Evolutionary conservation across 202 grass and related monocot genomes (phyloP), one percentile per base, ranked within the genome.

Genomic region (Carex arenaria): DNA sequence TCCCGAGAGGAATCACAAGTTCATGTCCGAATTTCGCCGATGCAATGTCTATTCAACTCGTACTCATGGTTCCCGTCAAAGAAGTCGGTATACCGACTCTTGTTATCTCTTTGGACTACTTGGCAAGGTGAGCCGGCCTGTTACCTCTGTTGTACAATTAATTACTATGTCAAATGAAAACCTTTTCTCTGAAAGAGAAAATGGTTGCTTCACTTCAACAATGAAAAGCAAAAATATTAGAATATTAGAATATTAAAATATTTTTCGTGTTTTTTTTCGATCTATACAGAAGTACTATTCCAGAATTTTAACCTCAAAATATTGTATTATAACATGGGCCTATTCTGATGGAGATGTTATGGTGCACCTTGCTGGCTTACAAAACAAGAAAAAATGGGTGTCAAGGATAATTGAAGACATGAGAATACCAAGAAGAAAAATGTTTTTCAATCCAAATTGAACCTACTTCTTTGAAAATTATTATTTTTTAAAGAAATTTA

Each of bases 21-120:
- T n/a, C n/a, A n/a, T n/a, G n/a, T n/a, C n/a, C n/a, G n/a, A 2
- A 85, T 90, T 74, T 87, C 92, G 30, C 82, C 89, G 26, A 90
- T 91, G 91, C 95, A 98, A 68, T 98, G 92, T 72, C 86, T 93
- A 15, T 98, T 98, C 64, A 98, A 98, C 75, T 98, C 92, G 4
- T 98, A 98, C n/a, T 91, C 92, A 28, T 98, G 92, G 92, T 71
- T 67, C 2, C 87, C 84, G 11, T 87, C 85, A 1, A 77, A 77
- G 82, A 98, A 93, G 52, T 87, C 88, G 30, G n/a, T 87, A n/a
- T 45, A 30, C 19, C n/a, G n/a, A n/a, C n/a, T n/a, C n/a, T n/a
- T n/a, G n/a, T n/a, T n/a, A n/a, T n/a, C n/a, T n/a, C n/a, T n/a
- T n/a, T n/a, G n/a, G n/a, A n/a, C n/a, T n/a, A n/a, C n/a, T n/a